These are phyloP conservation scores for Chenopodium suecicum DNA, from an alignment of 148 eudicot species.

Conservation along the genomic window DNA sequence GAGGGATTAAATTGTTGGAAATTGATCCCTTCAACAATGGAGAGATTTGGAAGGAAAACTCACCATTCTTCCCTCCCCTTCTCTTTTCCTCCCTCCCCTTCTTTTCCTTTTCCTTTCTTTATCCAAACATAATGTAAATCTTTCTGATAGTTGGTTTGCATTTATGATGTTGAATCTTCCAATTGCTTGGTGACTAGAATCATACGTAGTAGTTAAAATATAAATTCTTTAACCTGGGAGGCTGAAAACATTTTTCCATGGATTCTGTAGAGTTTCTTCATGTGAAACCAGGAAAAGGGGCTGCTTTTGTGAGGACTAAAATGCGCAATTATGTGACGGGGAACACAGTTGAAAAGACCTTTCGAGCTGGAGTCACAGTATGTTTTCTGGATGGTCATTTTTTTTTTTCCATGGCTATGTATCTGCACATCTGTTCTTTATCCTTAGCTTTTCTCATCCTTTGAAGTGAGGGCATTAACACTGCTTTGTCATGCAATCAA, in stretches of 20 bases:
- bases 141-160: neutral
- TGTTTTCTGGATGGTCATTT: constrained; percentile 2
- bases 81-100: too few species aligned
- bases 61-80: too few species aligned
- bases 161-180: constrained; percentile 6
- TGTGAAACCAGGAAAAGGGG: constrained; percentile 99
- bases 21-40: too few species aligned
- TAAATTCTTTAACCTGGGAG: neutral
- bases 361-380: constrained; percentile 95
- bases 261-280: constrained; percentile 77
- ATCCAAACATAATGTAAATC: neutral
- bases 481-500: neutral
- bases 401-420: neutral
- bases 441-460: too few species aligned
- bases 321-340: constrained; percentile 81
- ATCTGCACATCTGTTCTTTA: neutral
- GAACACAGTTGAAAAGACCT: constrained; percentile 89
- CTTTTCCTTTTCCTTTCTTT: too few species aligned
- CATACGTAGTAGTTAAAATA: neutral
- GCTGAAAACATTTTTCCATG: constrained; percentile 1
- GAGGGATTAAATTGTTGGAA: too few species aligned
- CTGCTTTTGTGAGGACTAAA: constrained; percentile 95
- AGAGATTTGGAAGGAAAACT: too few species aligned
- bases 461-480: neutral
- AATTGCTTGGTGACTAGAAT: neutral